Evolutionary conservation across 1,284 basidiomycete species (phyloP).

Genomic region (Trametes sp.): DNA sequence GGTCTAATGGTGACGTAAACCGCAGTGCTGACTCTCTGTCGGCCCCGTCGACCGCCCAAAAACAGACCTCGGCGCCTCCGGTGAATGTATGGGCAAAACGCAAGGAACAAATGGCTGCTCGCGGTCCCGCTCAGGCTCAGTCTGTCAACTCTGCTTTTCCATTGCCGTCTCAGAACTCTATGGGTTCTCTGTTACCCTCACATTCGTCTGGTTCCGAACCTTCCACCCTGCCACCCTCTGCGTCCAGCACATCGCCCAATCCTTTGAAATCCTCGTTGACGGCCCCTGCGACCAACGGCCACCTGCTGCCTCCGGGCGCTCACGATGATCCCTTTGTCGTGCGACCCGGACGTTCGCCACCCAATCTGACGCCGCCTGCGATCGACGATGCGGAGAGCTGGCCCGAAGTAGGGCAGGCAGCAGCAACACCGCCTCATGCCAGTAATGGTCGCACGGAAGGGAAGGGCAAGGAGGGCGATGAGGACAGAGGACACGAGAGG

Average conservation of each 20-base stretch:
- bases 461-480: slow-evolving; percentile 34
- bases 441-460: slow-evolving; percentile 31
- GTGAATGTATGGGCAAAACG: slow-evolving; percentile 60
- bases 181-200: slow-evolving; percentile 5
- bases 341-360: slow-evolving; percentile 29
- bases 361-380: slow-evolving; percentile 31
- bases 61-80: slow-evolving; percentile 36
- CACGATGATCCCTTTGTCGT: slow-evolving; percentile 56
- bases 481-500: slow-evolving; percentile 33
- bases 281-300: slow-evolving; percentile 20
- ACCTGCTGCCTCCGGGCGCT: slow-evolving; percentile 14
- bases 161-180: slow-evolving; percentile 3
- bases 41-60: slow-evolving; percentile 21
- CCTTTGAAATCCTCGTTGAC: slow-evolving; percentile 12
- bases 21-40: slow-evolving; percentile 20
- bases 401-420: slow-evolving; percentile 56
- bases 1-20: slow-evolving; percentile 35
- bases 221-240: slow-evolving; percentile 11
- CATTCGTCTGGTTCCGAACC: slow-evolving; percentile 10
- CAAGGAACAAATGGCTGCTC: slow-evolving; percentile 54
- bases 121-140: slow-evolving; percentile 27
- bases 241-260: slow-evolving; percentile 14
- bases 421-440: slow-evolving; percentile 25
- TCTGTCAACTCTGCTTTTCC: slow-evolving; percentile 20
- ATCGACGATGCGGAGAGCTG: slow-evolving; percentile 51